phyloP scores from a whole-genome alignment of 306 rosid genomes.

The Glycine soja region DNA sequence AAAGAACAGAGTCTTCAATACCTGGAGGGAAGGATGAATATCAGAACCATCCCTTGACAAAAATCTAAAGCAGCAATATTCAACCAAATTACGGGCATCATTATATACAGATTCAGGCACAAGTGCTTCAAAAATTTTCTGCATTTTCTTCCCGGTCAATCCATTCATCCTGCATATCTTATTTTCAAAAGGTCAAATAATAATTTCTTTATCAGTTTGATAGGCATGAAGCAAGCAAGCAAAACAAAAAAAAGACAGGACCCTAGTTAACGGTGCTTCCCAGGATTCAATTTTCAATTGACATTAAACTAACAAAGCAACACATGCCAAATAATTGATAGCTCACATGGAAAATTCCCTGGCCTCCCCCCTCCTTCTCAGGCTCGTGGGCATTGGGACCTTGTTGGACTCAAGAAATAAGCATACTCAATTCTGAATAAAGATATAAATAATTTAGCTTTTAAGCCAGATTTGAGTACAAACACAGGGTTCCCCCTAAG shows the following conservation, averaged over 20 bases:
- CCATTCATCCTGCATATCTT: conserved; percentile 98
- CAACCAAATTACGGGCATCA: conserved; percentile 89
- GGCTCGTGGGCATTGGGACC: neutral
- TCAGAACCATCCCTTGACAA: conserved; percentile 86
- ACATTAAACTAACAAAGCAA: conserved; percentile 40
- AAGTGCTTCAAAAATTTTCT: conserved; percentile 85
- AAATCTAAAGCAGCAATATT: conserved; percentile 98
- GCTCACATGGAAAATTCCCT: neutral
- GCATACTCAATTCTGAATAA: neutral
- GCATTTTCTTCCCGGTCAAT: conserved; percentile 91
- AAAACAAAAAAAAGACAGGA: conserved; percentile 28
- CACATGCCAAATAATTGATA: conserved; percentile 9
- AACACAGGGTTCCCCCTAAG: neutral
- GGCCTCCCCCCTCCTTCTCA: neutral
- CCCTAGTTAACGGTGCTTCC: conserved; percentile 12
- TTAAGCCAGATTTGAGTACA: neutral
- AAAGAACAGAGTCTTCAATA: conserved; percentile 38
- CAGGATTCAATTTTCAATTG: conserved; percentile 22
- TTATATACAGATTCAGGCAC: conserved; percentile 71
- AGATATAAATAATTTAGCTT: neutral
- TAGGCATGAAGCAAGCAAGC: conserved; percentile 46
- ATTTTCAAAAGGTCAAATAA: conserved; percentile 62
- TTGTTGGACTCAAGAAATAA: neutral
- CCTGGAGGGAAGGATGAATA: conserved; percentile 93
- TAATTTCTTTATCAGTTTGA: conserved; percentile 49